These are phyloP conservation scores for Claviceps citrina DNA, from an alignment of 2,329 filamentous ascomycete genomes.

Conservation along the genomic window DNA sequence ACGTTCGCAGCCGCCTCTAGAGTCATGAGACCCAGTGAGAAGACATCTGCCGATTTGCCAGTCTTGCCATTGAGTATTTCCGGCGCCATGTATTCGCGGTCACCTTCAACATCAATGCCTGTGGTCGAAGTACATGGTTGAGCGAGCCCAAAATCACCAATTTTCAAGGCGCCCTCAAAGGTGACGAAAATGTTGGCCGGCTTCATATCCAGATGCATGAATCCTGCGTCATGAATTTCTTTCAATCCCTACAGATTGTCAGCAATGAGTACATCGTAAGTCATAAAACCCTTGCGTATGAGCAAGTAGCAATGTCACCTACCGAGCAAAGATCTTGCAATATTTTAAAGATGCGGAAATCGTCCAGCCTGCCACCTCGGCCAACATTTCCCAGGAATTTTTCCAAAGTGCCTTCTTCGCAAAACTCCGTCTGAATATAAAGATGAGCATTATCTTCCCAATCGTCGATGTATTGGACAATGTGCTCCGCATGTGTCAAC, in stretches of 20 bases:
- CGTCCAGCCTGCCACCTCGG: slow-evolving; percentile 72
- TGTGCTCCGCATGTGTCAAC: slow-evolving; percentile 68
- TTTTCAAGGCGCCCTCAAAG: slow-evolving; percentile 68
- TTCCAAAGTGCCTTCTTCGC: slow-evolving; percentile 83
- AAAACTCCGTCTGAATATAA: slow-evolving; percentile 96
- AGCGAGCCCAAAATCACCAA: slow-evolving; percentile 76
- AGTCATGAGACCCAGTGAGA: slow-evolving; percentile 85
- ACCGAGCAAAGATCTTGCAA: slow-evolving; percentile 72
- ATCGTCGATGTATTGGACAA: slow-evolving; percentile 67
- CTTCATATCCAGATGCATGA: slow-evolving; percentile 75
- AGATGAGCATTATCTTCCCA: slow-evolving; percentile 79
- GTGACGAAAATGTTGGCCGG: slow-evolving; percentile 72
- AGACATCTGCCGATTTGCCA: slow-evolving; percentile 85
- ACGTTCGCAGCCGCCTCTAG: slow-evolving; percentile 92
- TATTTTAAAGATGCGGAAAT: slow-evolving; percentile 98
- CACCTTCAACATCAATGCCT: slow-evolving; percentile 77
- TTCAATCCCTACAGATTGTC: slow-evolving; percentile 52
- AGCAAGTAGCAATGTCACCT: slow-evolving; percentile 27
- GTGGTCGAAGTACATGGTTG: slow-evolving; percentile 60
- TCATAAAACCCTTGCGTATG: too few relatives aligned
- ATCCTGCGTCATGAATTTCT: slow-evolving; percentile 77
- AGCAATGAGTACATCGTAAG: slow-evolving; percentile 1
- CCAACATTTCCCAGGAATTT: slow-evolving; percentile 73
- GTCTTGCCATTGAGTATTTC: slow-evolving; percentile 78
- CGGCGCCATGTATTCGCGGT: slow-evolving; percentile 89